These are phyloP conservation scores for Aspergillus amoenus DNA, from an alignment of 2,329 filamentous ascomycete species.

Conservation along the genomic window DNA sequence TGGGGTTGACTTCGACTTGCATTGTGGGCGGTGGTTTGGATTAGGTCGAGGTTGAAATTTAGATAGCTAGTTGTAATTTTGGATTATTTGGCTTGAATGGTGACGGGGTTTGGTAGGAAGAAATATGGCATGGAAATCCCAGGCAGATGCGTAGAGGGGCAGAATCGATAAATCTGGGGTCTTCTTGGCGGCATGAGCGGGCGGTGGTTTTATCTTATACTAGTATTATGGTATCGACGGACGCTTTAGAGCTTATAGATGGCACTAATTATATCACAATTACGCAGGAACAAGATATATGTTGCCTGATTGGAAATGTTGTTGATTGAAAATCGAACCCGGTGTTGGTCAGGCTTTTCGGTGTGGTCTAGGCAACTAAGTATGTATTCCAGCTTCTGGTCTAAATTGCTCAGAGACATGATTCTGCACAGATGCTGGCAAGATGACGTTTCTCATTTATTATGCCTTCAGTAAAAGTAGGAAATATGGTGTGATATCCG, in stretches of 20 bases:
- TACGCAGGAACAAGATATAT: too few species aligned
- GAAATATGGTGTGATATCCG: conserved; percentile 3
- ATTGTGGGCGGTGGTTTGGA: conserved; percentile 32
- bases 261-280: background rate
- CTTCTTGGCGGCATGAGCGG: background rate
- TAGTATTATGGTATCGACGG: background rate
- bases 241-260: background rate
- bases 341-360: background rate
- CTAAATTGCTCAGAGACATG: background rate
- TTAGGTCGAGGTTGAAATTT: background rate
- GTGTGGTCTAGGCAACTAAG: background rate
- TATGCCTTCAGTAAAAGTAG: conserved; percentile 2
- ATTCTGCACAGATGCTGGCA: background rate
- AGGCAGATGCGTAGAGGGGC: conserved; percentile 1
- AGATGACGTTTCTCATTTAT: background rate
- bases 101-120: background rate
- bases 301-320: background rate
- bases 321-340: background rate
- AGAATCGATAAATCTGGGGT: background rate
- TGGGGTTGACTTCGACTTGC: conserved; percentile 86
- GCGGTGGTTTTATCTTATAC: background rate
- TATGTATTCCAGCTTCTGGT: background rate
- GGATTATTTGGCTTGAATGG: background rate
- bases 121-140: conserved; percentile 1
- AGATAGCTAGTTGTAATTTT: background rate